Conservation (phyloP, 495 filamentous ascomycete species). For the Trichoderma orchidacearum region DNA sequence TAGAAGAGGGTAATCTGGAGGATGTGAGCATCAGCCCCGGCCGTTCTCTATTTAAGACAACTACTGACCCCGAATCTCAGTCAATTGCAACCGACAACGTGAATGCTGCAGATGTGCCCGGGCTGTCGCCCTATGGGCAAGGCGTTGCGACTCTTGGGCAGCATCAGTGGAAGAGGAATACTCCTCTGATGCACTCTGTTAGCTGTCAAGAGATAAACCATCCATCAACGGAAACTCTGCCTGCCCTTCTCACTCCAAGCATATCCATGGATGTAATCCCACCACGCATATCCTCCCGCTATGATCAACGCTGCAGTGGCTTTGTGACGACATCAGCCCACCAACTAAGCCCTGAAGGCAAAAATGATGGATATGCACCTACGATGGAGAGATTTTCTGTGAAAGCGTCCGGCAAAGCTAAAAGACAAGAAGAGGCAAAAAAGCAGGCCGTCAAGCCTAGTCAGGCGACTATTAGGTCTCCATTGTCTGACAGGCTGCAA, state of each 20-base stretch:
- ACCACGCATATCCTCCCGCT: neutral
- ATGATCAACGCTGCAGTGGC: neutral
- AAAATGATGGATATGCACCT: neutral
- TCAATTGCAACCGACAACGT: neutral
- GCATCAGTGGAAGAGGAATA: neutral
- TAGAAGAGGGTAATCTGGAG: neutral
- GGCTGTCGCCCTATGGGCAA: neutral
- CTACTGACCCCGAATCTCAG: neutral
- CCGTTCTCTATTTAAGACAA: neutral
- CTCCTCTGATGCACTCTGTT: neutral
- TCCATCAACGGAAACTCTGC: neutral
- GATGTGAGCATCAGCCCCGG: neutral
- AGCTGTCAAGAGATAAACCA: neutral
- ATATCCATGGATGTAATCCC: neutral
- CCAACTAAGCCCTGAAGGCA: neutral
- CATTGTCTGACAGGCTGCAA: neutral
- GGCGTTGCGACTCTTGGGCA: neutral
- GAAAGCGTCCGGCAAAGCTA: too few species aligned
- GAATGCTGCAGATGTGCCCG: neutral
- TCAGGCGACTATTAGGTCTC: neutral
- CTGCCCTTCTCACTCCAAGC: neutral
- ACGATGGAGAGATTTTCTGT: neutral
- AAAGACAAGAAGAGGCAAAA: too few species aligned
- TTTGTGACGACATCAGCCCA: neutral
- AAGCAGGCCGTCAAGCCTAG: neutral